A percentile compares a stretch with the other conserved stretches of the same genome.
Evolutionary conservation across 169 alveolate species (phyloP).

Genomic region (Plasmodium inui): DNA sequence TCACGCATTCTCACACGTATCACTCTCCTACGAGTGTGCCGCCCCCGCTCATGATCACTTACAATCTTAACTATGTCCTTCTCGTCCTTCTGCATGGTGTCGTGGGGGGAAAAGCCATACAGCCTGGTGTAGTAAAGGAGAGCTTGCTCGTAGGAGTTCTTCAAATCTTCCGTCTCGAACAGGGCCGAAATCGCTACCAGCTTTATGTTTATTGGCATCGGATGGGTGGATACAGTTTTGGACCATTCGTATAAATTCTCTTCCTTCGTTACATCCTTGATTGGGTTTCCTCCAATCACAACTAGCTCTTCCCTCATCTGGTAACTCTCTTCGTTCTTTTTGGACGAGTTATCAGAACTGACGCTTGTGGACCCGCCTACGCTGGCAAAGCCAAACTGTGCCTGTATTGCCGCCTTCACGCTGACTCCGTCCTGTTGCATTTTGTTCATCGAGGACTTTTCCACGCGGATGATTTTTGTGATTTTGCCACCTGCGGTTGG

Average conservation of each 20-base stretch:
- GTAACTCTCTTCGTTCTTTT: constrained; percentile 11
- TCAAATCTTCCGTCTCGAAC: constrained; percentile 59
- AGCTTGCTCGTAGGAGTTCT: constrained; percentile 81
- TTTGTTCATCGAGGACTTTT: constrained; percentile 78
- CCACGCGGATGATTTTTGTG: constrained; percentile 84
- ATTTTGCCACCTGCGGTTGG: constrained; percentile 84
- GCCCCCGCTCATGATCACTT: neutral
- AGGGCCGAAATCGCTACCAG: constrained; percentile 71
- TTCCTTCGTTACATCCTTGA: constrained; percentile 83
- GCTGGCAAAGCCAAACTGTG: constrained; percentile 72
- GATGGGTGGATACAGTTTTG: constrained; percentile 77
- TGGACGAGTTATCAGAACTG: constrained; percentile 19
- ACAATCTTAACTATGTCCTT: constrained; percentile 47
- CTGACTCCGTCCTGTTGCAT: constrained; percentile 81
- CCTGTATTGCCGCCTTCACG: constrained; percentile 81
- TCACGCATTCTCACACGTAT: neutral
- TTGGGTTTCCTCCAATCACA: constrained; percentile 86
- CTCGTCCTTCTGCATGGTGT: constrained; percentile 71
- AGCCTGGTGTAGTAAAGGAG: constrained; percentile 82
- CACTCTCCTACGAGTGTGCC: too few relatives aligned
- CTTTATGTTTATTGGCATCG: constrained; percentile 85
- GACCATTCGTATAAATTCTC: constrained; percentile 82
- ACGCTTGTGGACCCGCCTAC: constrained; percentile 46
- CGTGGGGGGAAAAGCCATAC: constrained; percentile 82
- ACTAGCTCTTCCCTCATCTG: constrained; percentile 78